Conservation (phyloP, 169 alveolate species). For the Cryptosporidium viatorum region DNA sequence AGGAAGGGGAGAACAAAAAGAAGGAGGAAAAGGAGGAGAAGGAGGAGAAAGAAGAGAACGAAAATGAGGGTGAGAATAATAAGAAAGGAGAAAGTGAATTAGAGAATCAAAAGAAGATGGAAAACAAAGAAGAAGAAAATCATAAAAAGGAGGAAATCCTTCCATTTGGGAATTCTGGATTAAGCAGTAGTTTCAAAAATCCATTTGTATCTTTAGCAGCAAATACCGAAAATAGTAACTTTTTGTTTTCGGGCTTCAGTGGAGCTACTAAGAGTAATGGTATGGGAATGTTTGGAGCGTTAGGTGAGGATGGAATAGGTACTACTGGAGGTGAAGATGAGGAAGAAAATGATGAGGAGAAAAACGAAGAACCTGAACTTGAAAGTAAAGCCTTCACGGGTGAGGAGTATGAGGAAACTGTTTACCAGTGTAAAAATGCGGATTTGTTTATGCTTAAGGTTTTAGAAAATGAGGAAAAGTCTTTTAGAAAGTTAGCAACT, state of each 20-base stretch:
- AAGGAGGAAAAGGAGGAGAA: not conserved
- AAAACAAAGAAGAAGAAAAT: not conserved
- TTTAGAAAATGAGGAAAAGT: constrained; percentile 15
- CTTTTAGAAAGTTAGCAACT: constrained; percentile 35
- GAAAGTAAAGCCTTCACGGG: constrained; percentile 42
- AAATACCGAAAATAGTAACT: constrained; percentile 25
- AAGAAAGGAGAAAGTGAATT: not conserved
- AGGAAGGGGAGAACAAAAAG: not conserved
- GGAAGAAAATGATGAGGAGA: constrained; percentile 5
- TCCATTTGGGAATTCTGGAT: constrained; percentile 65
- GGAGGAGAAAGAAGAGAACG: not conserved
- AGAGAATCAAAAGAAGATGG: not conserved
- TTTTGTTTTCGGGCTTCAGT: constrained; percentile 39
- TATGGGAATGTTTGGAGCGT: not conserved
- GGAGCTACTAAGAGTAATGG: not conserved
- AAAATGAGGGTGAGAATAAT: not conserved
- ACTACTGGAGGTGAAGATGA: not conserved
- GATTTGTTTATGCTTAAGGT: constrained; percentile 47
- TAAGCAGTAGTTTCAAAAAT: constrained; percentile 54
- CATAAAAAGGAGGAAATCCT: constrained; percentile 14
- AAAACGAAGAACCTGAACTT: constrained; percentile 18
- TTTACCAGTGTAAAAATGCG: constrained; percentile 41
- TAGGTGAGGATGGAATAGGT: not conserved
- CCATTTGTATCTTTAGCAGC: constrained; percentile 54
- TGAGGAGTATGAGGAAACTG: constrained; percentile 65